Evolutionary conservation across 208 protist species (phyloP), one percentile per base, ranked within the genome.

Genomic region (Leishmania major): DNA sequence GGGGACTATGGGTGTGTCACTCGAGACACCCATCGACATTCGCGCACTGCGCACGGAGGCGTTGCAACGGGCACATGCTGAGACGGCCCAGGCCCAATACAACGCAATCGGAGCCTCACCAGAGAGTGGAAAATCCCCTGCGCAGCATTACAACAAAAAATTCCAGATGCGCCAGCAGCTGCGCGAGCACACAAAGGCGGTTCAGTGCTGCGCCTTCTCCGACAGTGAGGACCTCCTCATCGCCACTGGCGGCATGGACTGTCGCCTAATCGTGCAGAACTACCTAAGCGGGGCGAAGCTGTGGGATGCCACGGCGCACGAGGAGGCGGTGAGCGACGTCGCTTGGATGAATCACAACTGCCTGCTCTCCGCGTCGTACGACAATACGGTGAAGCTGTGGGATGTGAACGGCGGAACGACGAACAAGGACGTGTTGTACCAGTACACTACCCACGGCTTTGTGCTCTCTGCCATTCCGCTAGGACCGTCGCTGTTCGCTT

Each of bases 311-410:
- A 76, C 75, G 37, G 92, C 88, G 17, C 94, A 97, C 81, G 92
- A 92, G 66, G 90, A 97, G 88, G 90, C 87, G 49, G 86, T 96
- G 43, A 91, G 89, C 53, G 91, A 96, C 78, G 84, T 96, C 31
- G 80, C 88, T 43, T 97, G 95, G 93, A 92, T 97, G 85, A 90
- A 93, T 69, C 78, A 87, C n/a, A 88, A 91, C 73, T 82, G 78
- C 53, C 28, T 97, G 53, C 89, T 97, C 11, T 94, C 92, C 69
- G 95, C 91, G 17, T 96, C 93, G 22, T 96, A 94, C 89, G 95
- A 97, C 79, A 84, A 86, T 67, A 96, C 93, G 37, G 93, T 96
- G 72, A 96, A 91, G 86, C 81, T 96, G 84, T 97, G 95, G 92
- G 95, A 97, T 74, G 81, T 89, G 49, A 90, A 92, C 28, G 85